Evolutionary conservation across 2,329 filamentous ascomycete genomes (phyloP).

Genomic region (Juglanconis oblonga): DNA sequence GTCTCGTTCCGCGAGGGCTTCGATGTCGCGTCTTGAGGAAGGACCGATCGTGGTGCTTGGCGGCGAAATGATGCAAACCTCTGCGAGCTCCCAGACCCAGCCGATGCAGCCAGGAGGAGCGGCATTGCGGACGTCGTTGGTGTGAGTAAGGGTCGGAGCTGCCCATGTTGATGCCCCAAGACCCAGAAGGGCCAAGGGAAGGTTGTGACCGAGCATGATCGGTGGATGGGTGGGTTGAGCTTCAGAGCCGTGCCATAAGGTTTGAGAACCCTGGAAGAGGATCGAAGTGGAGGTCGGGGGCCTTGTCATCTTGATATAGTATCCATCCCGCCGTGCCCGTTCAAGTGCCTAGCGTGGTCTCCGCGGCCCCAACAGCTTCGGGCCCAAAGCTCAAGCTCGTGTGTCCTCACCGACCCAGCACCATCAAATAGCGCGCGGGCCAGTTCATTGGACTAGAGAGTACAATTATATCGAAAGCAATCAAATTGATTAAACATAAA

Average conservation of each 20-base stretch:
- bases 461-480: not conserved
- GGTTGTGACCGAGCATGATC: not conserved
- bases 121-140: not conserved
- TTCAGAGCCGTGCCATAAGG: not conserved
- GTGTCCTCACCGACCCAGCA: not conserved
- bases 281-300: not conserved
- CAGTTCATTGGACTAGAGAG: not conserved
- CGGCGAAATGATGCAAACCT: conserved; percentile 2
- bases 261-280: not conserved
- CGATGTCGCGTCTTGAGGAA: not conserved
- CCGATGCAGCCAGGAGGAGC: not conserved
- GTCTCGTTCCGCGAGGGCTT: not conserved
- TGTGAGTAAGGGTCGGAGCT: not conserved
- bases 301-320: not conserved
- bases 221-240: not conserved
- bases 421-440: not conserved
- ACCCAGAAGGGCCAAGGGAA: not conserved
- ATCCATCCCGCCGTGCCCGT: too few relatives aligned
- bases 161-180: conserved; percentile 4
- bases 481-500: not conserved
- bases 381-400: not conserved
- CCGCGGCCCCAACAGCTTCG: not conserved
- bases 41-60: conserved; percentile 2
- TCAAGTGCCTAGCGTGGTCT: too few relatives aligned
- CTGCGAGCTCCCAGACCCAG: conserved; percentile 3